Base-by-base conservation (phyloP, 73 alveolate genomes). In the Paramecium sexaurelia region DNA sequence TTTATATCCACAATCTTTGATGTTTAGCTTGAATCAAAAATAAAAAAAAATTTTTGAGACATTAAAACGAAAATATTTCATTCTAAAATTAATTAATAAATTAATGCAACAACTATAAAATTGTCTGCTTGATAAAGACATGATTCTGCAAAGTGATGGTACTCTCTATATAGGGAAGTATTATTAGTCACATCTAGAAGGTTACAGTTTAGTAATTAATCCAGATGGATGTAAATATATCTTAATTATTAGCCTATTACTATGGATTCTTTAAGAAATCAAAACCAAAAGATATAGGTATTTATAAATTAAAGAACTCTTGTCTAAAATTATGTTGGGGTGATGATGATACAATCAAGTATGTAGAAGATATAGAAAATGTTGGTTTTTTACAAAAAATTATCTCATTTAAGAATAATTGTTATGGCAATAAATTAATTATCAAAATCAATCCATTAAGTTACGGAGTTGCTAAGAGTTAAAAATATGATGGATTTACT, bases 111-210 rank as follows among this genome's bases (percentile, higher is more conserved):
- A 61, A 61, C 83, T 61, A 26, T 61, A 61, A 61, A 61, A 61
- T 61, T 61, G 83, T 61, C 83, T 61, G 83, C 83, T 61, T 61
- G 83, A 61, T 61, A 61, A 61, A 61, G 43, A 61, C 83, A 61
- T 61, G 83, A 61, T 61, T 29, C 43, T 61, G 1, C 43, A 61
- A 61, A 61, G 83, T 61, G 83, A 61, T 26, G 83, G 83, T 61
- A 29, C 83, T 29, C 26, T 61, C 11, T 61, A 61, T 61, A 32
- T 61, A 4, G 83, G 83, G 7, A 22, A 22, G 5, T 61, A 26
- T 29, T 9, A 29, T 29, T 15, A 61, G 11, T 27, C 15, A 61
- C 83, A 61, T 10, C 56, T 71, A 5, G 55, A 71, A 7, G 86
- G 86, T 2, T 71, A 33, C 19, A 37, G 86, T 35, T 71, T 71